Evolutionary conservation across 2,329 filamentous ascomycete species (phyloP), one percentile per base, ranked within the genome.

Genomic region (Colletotrichum liriopes): DNA sequence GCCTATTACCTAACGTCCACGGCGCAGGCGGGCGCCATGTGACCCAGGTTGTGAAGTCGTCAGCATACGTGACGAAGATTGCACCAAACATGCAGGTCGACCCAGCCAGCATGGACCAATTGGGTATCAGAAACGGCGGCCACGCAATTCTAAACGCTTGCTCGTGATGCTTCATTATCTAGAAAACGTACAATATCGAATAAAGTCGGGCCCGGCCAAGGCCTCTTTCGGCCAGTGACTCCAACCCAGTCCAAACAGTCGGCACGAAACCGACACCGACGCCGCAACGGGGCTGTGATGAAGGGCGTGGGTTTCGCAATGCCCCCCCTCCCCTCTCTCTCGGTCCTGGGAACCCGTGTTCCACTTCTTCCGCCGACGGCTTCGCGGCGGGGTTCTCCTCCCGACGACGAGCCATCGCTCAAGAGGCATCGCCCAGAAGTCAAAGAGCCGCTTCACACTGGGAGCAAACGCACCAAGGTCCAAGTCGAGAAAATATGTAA

Each of bases 141-240:
- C 64, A 63, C 64, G 68, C 56, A 58, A 63, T 67, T 29, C n/a
- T 41, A 2, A 35, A 18, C 43, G 16, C 26, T 45, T 32, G 68
- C 58, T 71, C 51, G 64, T 71, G 49, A 58, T 58, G 56, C 35
- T 59, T 56, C 65, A 51, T 67, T 67, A 26, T 67, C 16, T 41
- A 58, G 20, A 62, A 32, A 67, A 35, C 23, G 39, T 11, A 49
- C n/a, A 49, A 18, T 35, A 32, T 59, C 29, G 32, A 41, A 18
- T 35, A 71, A 23, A 56, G 43, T 20, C 32, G 29, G 45, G 12
- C 60, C 45, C 35, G n/a, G 18, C 16, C 23, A 14, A 39, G 43
- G 20, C 7, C 29, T 60, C 41, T 6, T 29, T 61, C 20, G 20
- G 29, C 6, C 45, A 49, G 29, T 52, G 35, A 45, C 26, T 45